A percentile compares a stretch with the other conserved stretches of the same genome.
Conservation (phyloP, 768 basidiomycete genomes). For the Grammothele lineata region DNA sequence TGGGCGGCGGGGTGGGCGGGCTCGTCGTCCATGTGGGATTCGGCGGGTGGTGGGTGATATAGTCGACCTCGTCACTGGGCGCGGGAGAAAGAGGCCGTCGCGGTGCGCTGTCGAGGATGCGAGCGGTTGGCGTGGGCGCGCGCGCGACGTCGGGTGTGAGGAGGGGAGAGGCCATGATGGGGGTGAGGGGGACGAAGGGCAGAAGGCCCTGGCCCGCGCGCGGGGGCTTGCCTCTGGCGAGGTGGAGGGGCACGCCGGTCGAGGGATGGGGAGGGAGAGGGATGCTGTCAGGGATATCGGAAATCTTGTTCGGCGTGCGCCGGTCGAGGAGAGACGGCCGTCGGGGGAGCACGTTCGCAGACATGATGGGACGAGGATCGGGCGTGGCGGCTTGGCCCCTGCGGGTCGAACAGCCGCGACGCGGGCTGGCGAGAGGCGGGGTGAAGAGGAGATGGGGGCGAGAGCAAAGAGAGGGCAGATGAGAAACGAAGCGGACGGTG, state of each 20-base stretch:
- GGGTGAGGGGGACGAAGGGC: conserved; percentile 39
- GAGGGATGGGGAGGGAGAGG: conserved; percentile 5
- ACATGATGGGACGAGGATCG: conserved; percentile 5
- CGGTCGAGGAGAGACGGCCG: conserved; percentile 16
- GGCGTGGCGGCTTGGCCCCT: background rate
- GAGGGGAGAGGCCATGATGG: conserved; percentile 57
- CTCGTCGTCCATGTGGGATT: conserved; percentile 56
- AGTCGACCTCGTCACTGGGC: conserved; percentile 2
- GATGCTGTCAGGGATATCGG: conserved; percentile 12
- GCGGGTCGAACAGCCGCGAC: too few species aligned
- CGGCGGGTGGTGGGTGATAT: conserved; percentile 14
- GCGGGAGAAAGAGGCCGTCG: background rate
- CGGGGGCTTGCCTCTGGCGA: too few species aligned
- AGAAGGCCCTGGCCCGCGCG: conserved; percentile 4
- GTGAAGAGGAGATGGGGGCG: too few species aligned
- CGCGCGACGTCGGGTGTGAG: conserved; percentile 39
- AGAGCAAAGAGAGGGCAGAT: background rate
- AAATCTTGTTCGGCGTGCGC: conserved; percentile 12
- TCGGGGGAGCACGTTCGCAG: conserved; percentile 16
- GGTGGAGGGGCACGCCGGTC: conserved; percentile 3
- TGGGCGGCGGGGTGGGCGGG: conserved; percentile 52
- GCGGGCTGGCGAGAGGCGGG: too few species aligned
- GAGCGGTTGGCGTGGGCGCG: conserved; percentile 4
- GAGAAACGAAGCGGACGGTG: background rate
- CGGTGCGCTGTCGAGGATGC: conserved; percentile 3